Base-by-base conservation (phyloP, 2,329 filamentous ascomycete genomes). In the Botryotinia globosa region DNA sequence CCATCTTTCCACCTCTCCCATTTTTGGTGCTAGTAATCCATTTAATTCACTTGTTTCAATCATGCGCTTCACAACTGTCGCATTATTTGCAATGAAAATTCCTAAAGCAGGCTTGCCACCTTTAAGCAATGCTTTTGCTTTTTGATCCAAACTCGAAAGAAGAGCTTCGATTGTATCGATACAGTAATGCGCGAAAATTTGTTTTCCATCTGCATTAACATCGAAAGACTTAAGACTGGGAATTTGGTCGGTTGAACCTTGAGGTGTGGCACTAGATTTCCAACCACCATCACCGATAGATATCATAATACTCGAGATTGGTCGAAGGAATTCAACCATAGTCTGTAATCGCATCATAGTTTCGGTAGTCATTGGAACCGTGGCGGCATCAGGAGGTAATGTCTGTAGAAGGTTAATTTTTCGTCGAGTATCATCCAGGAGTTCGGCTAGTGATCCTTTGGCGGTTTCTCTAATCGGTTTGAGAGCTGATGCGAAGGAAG, bases 241-340 rank as follows among this genome's bases (percentile, higher is more conserved):
- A 32, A 91, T 87, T 42, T 87, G 87, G 59, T 92, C 89, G 8
- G 85, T 85, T 10, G 87, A 88, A 5, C 87, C 87, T 18, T 88
- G 87, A 16, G 87, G 84, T 59, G 85, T 83, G 16, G 83, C 82
- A 32, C 82, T 84, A 5, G 86, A 85, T 74, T 88, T 89, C 96
- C 96, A 99, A 51, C 95, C 95, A 1, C 94, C 94, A 78, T 98
- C 94, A 29, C 96, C 96, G 16, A 99, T 84, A 0, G 94, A 97
- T 42, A 96, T 90, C 85, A 99, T 90, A 77, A 99, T 93, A 74
- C 93, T 95, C 4, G 93, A 93, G 32, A 99, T 87, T 1, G 96
- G 94, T 10, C 90, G 88, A 34, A 97, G 86, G 81, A 97, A 98
- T 71, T 91, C 89, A 1, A 94, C 92, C 89, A 99, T 92, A 22